Base-by-base conservation (phyloP, 129 eudicot genomes). In the Lonicera japonica region DNA sequence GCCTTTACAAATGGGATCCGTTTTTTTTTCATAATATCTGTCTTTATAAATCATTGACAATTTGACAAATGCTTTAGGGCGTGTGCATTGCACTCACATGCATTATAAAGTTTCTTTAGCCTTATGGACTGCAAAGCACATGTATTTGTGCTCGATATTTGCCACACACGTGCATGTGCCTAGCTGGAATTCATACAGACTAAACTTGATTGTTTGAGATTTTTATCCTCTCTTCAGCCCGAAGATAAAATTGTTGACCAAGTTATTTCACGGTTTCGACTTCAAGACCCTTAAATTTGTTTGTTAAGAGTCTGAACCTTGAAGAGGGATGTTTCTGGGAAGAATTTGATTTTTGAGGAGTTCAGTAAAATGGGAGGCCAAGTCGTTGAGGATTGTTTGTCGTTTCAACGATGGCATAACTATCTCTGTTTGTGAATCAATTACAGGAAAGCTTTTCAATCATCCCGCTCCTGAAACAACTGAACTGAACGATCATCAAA, bases 381-480 rank as follows among this genome's bases (percentile, higher is more conserved):
- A 75, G 64, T 67, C 55, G 24, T 1, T 80, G 84, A 82, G 47
- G 71, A 66, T 77, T 72, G 73, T 77, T 72, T 69, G 74, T 75
- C 63, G 56, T 75, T 82, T 70, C 74, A 63, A 2, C 73, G 62
- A 58, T 77, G 85, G 82, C 80, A 61, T 87, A 80, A 86, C 95
- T 79, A 63, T 80, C 29, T 77, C 76, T 85, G 81, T 84, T 88
- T 85, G 83, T 88, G 82, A 80, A 73, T 82, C 82, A 85, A 70
- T 85, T 82, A 88, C 99, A 94, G 99, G 99, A 77, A 81, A 70
- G 77, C 51, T 77, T 77, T 50, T 68, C 76, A 71, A 48, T 77
- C 80, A 63, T 79, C 74, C 72, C 76, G 84, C 79, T 70, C 82
- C 83, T 73, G 82, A 75, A 74, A 71, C 60, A 70, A 63, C 75